Base-by-base conservation (phyloP, 2,329 filamentous ascomycete species). In the Colletotrichum lini region DNA sequence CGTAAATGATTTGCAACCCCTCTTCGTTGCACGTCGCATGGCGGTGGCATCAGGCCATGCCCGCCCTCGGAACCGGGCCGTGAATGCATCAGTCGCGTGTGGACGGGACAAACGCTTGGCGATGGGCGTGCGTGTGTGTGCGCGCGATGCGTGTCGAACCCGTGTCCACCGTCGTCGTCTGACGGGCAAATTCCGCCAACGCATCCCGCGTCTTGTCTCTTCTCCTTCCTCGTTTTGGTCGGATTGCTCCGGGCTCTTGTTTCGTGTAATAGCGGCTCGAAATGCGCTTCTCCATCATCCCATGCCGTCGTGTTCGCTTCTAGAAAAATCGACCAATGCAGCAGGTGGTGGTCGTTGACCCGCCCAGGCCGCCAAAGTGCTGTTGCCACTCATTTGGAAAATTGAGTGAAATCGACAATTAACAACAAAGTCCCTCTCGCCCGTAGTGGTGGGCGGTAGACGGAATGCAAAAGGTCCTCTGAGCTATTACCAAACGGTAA, bases 401-500 rank as follows among this genome's bases (percentile, higher is more conserved):
- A 42, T 5, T 6, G 16, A 16, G 15, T 16, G 35, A 21, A 61
- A 42, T 59, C 59, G 60, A 9, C 53, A 53, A 44, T 56, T 23
- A 54, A n/a, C 53, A 65, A 69, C 3, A 62, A 70, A 58, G 47
- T 60, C 23, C 62, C 62, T 61, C 26, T 23, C 56, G 54, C 40
- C 62, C 54, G 54, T 47, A 61, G 26, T 4, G 57, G 63, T 44
- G 58, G 35, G 66, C 66, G 66, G 68, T 61, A 66, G 67, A 53
- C 56, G 40, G 21, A 38, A 45, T 63, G 57, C 68, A 63, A 71
- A 71, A 67, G 64, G 26, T 44, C 57, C 68, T 61, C 47, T 59
- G 38, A 40, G 56, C 59, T 66, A 73, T 73, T 73, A 73, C 70
- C 70, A 70, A 73, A 73, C 62, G 53, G 70, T 73, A 67, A 73